phyloP scores from a whole-genome alignment of 768 basidiomycete genomes.

The Tulasnella sp. region DNA sequence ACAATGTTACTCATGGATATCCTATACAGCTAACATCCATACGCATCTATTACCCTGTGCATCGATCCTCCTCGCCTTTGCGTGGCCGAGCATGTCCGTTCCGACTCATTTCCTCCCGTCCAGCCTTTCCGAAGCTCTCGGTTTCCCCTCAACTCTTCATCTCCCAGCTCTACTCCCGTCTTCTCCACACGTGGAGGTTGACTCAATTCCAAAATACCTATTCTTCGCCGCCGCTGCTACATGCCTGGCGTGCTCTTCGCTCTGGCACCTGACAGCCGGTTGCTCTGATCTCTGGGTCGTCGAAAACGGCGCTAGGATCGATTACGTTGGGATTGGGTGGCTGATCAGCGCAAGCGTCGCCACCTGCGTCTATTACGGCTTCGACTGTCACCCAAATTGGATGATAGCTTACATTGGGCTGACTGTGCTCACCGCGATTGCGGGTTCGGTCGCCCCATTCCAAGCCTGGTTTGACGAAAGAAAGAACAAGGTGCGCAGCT shows the following conservation, averaged over 20 bases:
- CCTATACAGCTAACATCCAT: constrained; percentile 78
- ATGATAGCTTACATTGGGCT: constrained; percentile 59
- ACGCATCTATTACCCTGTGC: constrained; percentile 83
- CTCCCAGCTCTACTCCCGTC: constrained; percentile 39
- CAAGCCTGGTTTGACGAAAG: constrained; percentile 82
- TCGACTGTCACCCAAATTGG: constrained; percentile 60
- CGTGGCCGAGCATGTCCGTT: constrained; percentile 38
- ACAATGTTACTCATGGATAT: constrained; percentile 12
- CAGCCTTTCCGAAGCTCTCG: constrained; percentile 17
- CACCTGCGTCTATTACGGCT: constrained; percentile 77
- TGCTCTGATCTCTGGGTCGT: constrained; percentile 75
- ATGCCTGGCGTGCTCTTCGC: constrained; percentile 66
- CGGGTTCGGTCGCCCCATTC: constrained; percentile 81
- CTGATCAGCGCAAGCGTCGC: constrained; percentile 79
- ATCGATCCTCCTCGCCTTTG: constrained; percentile 51
- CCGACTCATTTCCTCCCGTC: constrained; percentile 32
- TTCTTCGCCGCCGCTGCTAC: constrained; percentile 71
- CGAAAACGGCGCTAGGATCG: constrained; percentile 80
- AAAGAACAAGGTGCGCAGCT: constrained; percentile 59
- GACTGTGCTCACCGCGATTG: constrained; percentile 67
- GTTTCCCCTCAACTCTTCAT: constrained; percentile 36
- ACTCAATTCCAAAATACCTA: constrained; percentile 55
- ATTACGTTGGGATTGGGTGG: constrained; percentile 94
- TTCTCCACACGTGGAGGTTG: constrained; percentile 39
- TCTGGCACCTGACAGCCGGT: constrained; percentile 87